Conservation (phyloP, 2,329 filamentous ascomycete genomes). For the Phaeoacremonium minimum region DNA sequence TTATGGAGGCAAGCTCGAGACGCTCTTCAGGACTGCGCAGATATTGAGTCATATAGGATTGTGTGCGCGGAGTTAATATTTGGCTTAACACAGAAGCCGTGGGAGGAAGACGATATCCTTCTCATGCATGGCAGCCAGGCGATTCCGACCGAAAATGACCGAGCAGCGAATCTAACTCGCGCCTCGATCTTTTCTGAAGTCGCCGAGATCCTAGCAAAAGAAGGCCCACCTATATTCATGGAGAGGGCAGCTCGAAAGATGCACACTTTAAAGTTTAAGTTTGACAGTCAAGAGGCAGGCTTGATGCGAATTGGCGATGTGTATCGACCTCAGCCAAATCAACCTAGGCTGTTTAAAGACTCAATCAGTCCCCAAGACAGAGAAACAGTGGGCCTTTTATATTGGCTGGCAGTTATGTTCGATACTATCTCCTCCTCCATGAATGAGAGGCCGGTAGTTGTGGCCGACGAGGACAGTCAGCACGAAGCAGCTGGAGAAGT, state of each 20-base stretch:
- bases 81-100: conserved; percentile 27
- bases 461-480: conserved; percentile 34
- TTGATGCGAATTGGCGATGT: not conserved
- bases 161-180: not conserved
- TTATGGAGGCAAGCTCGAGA: conserved; percentile 32
- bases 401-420: conserved; percentile 38
- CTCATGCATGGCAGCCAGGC: conserved; percentile 1
- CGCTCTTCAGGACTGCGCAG: conserved; percentile 26
- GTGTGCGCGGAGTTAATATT: conserved; percentile 32
- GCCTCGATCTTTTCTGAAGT: conserved; percentile 9
- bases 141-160: conserved; percentile 1
- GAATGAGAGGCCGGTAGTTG: conserved; percentile 30
- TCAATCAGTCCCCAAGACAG: conserved; percentile 17
- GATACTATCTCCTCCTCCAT: conserved; percentile 30
- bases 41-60: conserved; percentile 30
- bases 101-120: conserved; percentile 8
- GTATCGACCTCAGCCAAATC: not conserved
- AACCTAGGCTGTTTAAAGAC: not conserved
- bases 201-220: conserved; percentile 12
- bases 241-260: conserved; percentile 33
- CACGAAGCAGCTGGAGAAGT: conserved; percentile 22
- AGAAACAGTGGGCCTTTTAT: conserved; percentile 47
- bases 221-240: conserved; percentile 26
- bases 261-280: conserved; percentile 28
- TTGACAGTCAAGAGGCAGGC: conserved; percentile 16